Base-by-base conservation (phyloP, 2,329 filamentous ascomycete genomes). In the Penicillium sp. region DNA sequence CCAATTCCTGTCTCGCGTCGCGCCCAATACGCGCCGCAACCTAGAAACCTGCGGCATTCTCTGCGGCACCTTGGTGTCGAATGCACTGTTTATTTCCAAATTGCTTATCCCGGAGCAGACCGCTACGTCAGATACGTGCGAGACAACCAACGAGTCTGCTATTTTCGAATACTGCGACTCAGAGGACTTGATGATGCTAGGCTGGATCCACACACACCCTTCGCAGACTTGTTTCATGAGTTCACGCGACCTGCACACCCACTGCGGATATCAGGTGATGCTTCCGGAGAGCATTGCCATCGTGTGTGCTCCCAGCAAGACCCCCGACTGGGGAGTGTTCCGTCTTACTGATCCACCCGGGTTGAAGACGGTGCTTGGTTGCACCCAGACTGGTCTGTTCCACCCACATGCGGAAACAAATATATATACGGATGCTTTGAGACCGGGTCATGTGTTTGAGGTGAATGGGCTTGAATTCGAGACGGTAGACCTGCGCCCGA, bases 201-300 rank as follows among this genome's bases (percentile, higher is more conserved):
- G 93, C 34, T 99, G 94, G 94, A 99, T 99, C 57, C 94, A 99
- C 71, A 99, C 94, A 0, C 94, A 99, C 71, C 94, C 94, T 0
- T 91, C 89, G 0, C 94, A 99, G 76, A 95, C 91, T 0, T 99
- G 94, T 74, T 99, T 99, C 72, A 95, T 99, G 90, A 96, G 91
- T 70, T 94, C 89, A 45, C 82, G 93, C 46, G 94, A 99, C 69
- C 71, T 97, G 62, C 94, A 99, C 70, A 99, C 95, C 0, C 93
- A 96, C 69, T 87, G 88, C 3, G 92, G 92, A 10, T 97, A 97
- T 71, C 94, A 99, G 74, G 87, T 94, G 55, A 97, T 97, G 91
- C 84, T 97, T 75, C 88, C 92, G 1, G 94, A 99, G 79, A 95
- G 91, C 65, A 92, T 99, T 59, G 94, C 94, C 3, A 96, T 99